Evolutionary conservation across 352 stramenopile genomes (phyloP).

Genomic region (Phytophthora cactorum): DNA sequence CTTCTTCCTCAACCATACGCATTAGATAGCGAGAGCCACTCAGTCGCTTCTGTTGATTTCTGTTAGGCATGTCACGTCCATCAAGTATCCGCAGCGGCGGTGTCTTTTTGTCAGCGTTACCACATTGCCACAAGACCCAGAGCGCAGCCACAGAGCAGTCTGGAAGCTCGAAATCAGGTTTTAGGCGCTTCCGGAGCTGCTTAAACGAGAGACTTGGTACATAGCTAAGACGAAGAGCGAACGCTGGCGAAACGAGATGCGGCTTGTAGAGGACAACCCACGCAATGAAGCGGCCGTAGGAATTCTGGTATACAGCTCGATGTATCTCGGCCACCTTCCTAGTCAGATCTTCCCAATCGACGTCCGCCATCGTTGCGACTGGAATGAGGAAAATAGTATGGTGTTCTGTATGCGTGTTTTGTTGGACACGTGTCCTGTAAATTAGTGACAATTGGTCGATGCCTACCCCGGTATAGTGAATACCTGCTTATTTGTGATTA

Average conservation of each 20-base stretch:
- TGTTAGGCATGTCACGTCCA: constrained; percentile 14
- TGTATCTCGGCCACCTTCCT: constrained; percentile 9
- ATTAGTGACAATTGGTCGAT: neutral
- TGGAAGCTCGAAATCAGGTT: constrained; percentile 5
- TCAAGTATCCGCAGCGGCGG: constrained; percentile 9
- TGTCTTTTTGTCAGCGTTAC: constrained; percentile 7
- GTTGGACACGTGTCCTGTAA: constrained; percentile 1
- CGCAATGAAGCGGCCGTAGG: constrained; percentile 19
- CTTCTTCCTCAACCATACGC: constrained; percentile 7
- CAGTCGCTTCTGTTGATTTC: constrained; percentile 14
- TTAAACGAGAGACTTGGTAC: constrained; percentile 5
- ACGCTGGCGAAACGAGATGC: neutral
- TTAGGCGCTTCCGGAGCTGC: constrained; percentile 7
- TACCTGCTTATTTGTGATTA: neutral
- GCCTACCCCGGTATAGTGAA: neutral
- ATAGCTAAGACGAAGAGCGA: constrained; percentile 4
- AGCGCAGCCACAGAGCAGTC: constrained; percentile 7
- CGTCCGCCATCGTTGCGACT: constrained; percentile 1
- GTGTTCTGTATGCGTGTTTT: neutral
- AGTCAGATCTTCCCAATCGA: constrained; percentile 8
- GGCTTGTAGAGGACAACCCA: constrained; percentile 12
- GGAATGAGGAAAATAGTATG: neutral
- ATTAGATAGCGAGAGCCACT: constrained; percentile 17
- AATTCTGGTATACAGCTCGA: constrained; percentile 15
- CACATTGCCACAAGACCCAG: constrained; percentile 15